Evolutionary conservation across 352 stramenopile species (phyloP).

Genomic region (Chrysophaeum taylorii): DNA sequence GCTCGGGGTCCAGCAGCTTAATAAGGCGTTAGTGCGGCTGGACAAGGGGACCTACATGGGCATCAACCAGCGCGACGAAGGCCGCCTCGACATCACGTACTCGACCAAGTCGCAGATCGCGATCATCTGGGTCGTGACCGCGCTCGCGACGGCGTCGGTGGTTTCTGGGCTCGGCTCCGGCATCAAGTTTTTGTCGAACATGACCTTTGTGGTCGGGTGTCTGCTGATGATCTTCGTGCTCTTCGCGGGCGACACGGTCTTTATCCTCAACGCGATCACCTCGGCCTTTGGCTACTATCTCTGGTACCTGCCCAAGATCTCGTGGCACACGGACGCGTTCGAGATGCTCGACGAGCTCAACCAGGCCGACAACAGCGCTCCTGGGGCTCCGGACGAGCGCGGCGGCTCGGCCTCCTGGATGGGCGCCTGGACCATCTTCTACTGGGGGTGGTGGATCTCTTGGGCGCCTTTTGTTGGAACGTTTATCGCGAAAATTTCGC

Average conservation of each 20-base stretch:
- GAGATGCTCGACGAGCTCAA: not conserved
- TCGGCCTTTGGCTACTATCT: conserved; percentile 39
- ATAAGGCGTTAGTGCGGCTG: conserved; percentile 29
- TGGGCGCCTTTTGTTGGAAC: conserved; percentile 43
- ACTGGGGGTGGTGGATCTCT: conserved; percentile 43
- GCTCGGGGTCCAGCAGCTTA: conserved; percentile 37
- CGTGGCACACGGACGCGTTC: conserved; percentile 4
- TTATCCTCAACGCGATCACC: conserved; percentile 36
- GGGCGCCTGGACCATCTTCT: conserved; percentile 44
- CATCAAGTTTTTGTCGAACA: conserved; percentile 36
- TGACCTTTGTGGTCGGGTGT: conserved; percentile 33
- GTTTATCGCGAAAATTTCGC: conserved; percentile 42
- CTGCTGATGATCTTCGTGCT: conserved; percentile 33
- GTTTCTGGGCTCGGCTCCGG: conserved; percentile 37
- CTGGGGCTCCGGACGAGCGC: conserved; percentile 32
- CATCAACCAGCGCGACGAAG: conserved; percentile 5
- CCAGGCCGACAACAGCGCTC: conserved; percentile 17
- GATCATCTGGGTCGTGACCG: conserved; percentile 38
- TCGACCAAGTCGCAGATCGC: conserved; percentile 24
- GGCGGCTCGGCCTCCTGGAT: conserved; percentile 33
- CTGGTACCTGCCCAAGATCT: conserved; percentile 15
- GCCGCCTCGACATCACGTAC: not conserved
- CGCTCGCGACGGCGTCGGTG: conserved; percentile 33
- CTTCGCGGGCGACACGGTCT: conserved; percentile 40
- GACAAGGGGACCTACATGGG: conserved; percentile 11